phyloP scores from a whole-genome alignment of 1,284 basidiomycete genomes.

The Anthracocystis panici-leucophaei region DNA sequence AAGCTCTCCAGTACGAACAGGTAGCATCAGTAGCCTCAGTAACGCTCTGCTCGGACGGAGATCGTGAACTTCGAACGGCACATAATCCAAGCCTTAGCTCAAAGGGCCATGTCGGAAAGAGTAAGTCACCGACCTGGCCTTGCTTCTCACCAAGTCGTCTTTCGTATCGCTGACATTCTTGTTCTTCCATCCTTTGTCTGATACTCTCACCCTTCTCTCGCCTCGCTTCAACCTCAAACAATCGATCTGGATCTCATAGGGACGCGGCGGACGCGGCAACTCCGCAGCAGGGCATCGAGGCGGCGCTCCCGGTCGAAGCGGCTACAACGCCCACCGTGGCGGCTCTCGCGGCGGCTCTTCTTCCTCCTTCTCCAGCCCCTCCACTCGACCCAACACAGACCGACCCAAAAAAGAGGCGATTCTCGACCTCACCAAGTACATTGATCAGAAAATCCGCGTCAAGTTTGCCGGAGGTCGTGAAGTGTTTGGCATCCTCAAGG shows the following conservation, averaged over 20 bases:
- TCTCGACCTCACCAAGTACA: slow-evolving; percentile 92
- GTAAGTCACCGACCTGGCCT: slow-evolving; percentile 11
- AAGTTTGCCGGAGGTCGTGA: slow-evolving; percentile 97
- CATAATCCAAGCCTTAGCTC: background rate
- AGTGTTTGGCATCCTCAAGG: slow-evolving; percentile 92
- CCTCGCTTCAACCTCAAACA: background rate
- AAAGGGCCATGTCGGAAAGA: slow-evolving; percentile 35
- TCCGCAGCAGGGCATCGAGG: slow-evolving; percentile 26
- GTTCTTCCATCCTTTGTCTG: background rate
- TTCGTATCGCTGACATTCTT: background rate
- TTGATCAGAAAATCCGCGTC: slow-evolving; percentile 89
- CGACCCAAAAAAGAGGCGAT: slow-evolving; percentile 95
- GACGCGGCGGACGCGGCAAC: slow-evolving; percentile 30
- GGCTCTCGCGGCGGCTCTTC: slow-evolving; percentile 2
- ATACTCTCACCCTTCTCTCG: background rate
- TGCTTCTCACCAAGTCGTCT: no score
- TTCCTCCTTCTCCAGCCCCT: slow-evolving; percentile 14
- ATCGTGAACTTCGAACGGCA: background rate
- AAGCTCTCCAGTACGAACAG: background rate
- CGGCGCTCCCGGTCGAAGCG: slow-evolving; percentile 15
- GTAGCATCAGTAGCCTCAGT: no score
- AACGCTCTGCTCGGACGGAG: no score
- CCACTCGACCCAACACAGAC: slow-evolving; percentile 71
- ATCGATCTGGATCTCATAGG: slow-evolving; percentile 6
- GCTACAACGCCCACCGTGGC: slow-evolving; percentile 3